These are phyloP conservation scores for Suillus occidentalis DNA, from an alignment of 768 basidiomycete species.

Conservation along the genomic window DNA sequence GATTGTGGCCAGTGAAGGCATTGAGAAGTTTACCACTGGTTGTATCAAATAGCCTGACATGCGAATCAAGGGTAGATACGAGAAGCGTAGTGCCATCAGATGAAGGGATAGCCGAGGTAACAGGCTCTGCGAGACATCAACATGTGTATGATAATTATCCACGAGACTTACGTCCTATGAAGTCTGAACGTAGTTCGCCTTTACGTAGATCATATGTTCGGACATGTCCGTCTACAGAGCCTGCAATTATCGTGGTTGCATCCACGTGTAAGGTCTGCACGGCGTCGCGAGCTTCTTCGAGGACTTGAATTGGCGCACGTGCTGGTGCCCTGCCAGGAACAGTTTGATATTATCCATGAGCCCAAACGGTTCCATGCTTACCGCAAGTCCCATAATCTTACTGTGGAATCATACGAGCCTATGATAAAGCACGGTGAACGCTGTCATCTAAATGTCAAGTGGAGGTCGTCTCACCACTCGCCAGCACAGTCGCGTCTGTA, in stretches of 20 bases:
- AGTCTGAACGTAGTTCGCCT: constrained; percentile 88
- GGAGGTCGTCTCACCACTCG: constrained; percentile 63
- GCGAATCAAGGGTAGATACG: constrained; percentile 81
- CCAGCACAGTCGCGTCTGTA: constrained; percentile 80
- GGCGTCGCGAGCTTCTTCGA: constrained; percentile 87
- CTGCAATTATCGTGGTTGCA: constrained; percentile 66
- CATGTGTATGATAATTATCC: not conserved
- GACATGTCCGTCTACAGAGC: constrained; percentile 89
- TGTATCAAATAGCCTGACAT: constrained; percentile 83
- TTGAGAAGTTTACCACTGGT: constrained; percentile 82
- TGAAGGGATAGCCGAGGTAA: constrained; percentile 80
- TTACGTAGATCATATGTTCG: constrained; percentile 94
- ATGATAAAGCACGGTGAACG: not conserved
- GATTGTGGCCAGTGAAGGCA: constrained; percentile 76
- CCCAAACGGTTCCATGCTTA: constrained; percentile 32
- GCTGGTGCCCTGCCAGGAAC: constrained; percentile 56
- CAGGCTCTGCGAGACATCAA: constrained; percentile 60
- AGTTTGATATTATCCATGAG: not conserved
- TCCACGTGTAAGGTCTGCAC: constrained; percentile 78
- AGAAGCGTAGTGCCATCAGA: constrained; percentile 80
- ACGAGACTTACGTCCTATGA: constrained; percentile 74
- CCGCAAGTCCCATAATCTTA: constrained; percentile 92
- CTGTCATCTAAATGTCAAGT: not conserved
- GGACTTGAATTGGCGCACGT: constrained; percentile 84
- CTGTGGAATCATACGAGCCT: constrained; percentile 93